These are phyloP conservation scores for Pythium oligandrum DNA, from an alignment of 352 stramenopile genomes.

Conservation along the genomic window DNA sequence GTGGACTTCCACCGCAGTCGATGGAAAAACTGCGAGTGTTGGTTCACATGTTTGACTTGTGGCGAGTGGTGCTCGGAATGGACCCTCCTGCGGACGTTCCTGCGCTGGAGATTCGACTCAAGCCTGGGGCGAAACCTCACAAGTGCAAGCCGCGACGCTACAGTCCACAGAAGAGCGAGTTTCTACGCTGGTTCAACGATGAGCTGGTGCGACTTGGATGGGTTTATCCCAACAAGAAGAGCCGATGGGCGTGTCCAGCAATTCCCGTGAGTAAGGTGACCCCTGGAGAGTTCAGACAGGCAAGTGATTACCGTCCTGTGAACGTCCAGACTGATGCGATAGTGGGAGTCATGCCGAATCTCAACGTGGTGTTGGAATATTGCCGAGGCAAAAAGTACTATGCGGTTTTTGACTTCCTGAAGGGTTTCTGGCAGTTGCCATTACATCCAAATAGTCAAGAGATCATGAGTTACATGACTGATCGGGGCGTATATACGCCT, in stretches of 20 bases:
- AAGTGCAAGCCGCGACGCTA: constrained; percentile 17
- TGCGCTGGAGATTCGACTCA: constrained; percentile 19
- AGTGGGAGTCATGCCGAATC: constrained; percentile 21
- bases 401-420: constrained; percentile 24
- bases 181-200: constrained; percentile 16
- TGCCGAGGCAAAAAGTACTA: constrained; percentile 10
- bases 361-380: constrained; percentile 11
- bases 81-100: constrained; percentile 16
- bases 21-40: not conserved
- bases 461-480: constrained; percentile 22
- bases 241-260: constrained; percentile 16
- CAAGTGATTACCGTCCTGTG: constrained; percentile 21
- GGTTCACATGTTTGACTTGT: constrained; percentile 12
- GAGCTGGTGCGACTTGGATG: constrained; percentile 19
- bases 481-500: constrained; percentile 19
- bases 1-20: not conserved
- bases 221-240: constrained; percentile 20
- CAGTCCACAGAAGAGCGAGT: constrained; percentile 12
- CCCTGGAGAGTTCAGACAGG: constrained; percentile 15
- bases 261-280: constrained; percentile 14
- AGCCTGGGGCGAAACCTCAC: constrained; percentile 17
- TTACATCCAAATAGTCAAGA: constrained; percentile 15
- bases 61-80: constrained; percentile 10
- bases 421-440: constrained; percentile 19
- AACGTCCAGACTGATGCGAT: constrained; percentile 18